Evolutionary conservation across 345 rosid genomes (phyloP), one percentile per base, ranked within the genome.

Genomic region (Acer campestre): DNA sequence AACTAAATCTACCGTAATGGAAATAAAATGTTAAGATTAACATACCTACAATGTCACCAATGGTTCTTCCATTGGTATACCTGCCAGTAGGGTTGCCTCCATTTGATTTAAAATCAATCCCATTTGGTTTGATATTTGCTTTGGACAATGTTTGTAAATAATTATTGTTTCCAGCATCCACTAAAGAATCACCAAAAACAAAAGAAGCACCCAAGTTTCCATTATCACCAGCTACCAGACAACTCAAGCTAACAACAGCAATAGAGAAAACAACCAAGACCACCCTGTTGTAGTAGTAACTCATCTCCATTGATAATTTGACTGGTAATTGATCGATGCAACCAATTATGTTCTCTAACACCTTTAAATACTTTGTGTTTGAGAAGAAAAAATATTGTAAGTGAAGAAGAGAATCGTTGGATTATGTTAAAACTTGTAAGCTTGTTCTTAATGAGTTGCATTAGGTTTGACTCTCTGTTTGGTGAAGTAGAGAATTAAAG

Each of bases 1-100:
- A 35, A 35, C 38, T 35, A 35, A 35, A 35, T 35, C 0, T 35
- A 35, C 38, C 6, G 38, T 35, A 35, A 35, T 35, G 48, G 11
- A 42, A 42, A 42, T 42, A 42, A 1, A 0, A 66, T 61, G 40
- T 44, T 40, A 64, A 29, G 67, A 29, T 71, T 0, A 75, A 35
- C 70, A 67, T 86, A 91, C 98, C 94, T 10, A 93, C 81, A 6
- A 92, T 89, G 80, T 93, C 99, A 56, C 92, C 94, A 46, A 95
- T 93, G 83, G 99, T 95, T 72, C 93, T 84, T 18, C 98, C 99
- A 48, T 95, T 95, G 53, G 98, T 93, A 70, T 80, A 95, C 69
- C 98, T 88, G 29, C 97, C 98, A 1, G 98, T 95, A n/a, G 99
- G 99, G 13, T 61, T 84, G 23, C 99, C 99, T 1, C 90, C 90